Percentiles rank a stretch among this genome's conserved stretches.
These are phyloP conservation scores for Boletus subcaerulescens DNA, from an alignment of 768 basidiomycete species.

Conservation along the genomic window DNA sequence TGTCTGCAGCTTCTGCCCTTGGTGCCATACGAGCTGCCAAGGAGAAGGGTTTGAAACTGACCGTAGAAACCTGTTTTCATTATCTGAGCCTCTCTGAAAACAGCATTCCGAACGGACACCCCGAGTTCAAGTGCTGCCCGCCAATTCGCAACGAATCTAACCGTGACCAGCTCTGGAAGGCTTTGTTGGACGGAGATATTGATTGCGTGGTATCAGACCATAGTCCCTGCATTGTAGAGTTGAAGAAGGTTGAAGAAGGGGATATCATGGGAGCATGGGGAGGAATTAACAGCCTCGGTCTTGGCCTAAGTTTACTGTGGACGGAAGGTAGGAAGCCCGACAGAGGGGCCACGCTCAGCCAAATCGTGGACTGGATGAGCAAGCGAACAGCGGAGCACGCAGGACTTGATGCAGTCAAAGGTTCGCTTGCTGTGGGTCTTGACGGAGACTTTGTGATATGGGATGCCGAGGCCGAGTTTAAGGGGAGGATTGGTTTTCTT, in stretches of 20 bases:
- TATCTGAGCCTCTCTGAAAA: slow-evolving; percentile 80
- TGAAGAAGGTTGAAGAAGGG: slow-evolving; percentile 77
- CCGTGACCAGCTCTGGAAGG: slow-evolving; percentile 75
- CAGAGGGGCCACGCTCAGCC: slow-evolving; percentile 50
- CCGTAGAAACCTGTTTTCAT: slow-evolving; percentile 97
- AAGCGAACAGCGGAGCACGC: slow-evolving; percentile 76
- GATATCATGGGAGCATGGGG: slow-evolving; percentile 93
- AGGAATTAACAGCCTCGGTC: slow-evolving; percentile 86
- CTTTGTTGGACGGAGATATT: slow-evolving; percentile 76
- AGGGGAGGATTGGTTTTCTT: slow-evolving; percentile 28
- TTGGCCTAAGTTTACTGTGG: slow-evolving; percentile 88
- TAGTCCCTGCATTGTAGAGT: slow-evolving; percentile 78
- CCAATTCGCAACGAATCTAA: slow-evolving; percentile 80
- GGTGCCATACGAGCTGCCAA: slow-evolving; percentile 72
- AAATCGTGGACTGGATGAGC: slow-evolving; percentile 75
- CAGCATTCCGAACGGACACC: slow-evolving; percentile 67
- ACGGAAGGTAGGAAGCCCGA: slow-evolving; percentile 65
- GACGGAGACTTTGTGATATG: slow-evolving; percentile 90
- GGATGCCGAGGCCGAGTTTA: slow-evolving; percentile 55
- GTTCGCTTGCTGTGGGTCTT: slow-evolving; percentile 64
- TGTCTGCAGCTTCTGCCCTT: slow-evolving; percentile 83
- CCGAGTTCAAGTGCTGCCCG: slow-evolving; percentile 96
- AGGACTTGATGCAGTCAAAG: slow-evolving; percentile 67
- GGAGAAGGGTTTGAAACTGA: slow-evolving; percentile 61
- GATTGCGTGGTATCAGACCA: slow-evolving; percentile 97